Evolutionary conservation across 352 stramenopile species (phyloP).

Genomic region (Phytophthora aleatoria): DNA sequence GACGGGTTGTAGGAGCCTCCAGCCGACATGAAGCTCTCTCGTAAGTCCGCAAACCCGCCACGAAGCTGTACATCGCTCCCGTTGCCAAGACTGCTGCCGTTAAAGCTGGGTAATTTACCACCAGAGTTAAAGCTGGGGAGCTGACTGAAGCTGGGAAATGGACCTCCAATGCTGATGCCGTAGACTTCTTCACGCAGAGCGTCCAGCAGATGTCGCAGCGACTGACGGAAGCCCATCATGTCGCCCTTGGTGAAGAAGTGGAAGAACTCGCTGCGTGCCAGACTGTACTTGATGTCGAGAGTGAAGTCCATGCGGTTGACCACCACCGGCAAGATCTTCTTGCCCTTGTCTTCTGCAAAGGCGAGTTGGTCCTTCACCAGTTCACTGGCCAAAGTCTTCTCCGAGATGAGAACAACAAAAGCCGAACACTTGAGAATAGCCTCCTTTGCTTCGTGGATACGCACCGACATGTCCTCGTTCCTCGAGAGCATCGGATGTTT

Average conservation of each 20-base stretch:
- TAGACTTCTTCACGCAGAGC: conserved; percentile 72
- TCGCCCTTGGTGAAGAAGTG: conserved; percentile 83
- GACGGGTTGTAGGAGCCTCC: conserved; percentile 23
- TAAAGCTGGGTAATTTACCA: conserved; percentile 13
- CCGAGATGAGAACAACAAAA: conserved; percentile 75
- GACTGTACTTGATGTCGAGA: conserved; percentile 82
- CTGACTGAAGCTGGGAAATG: conserved; percentile 11
- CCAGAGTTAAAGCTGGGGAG: conserved; percentile 13
- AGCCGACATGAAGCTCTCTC: conserved; percentile 44
- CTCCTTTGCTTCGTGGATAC: conserved; percentile 83
- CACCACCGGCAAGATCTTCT: conserved; percentile 78
- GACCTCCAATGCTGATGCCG: conserved; percentile 50
- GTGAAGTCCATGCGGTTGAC: conserved; percentile 69
- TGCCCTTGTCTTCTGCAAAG: conserved; percentile 86
- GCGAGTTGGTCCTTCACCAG: conserved; percentile 80
- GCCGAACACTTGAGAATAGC: conserved; percentile 83
- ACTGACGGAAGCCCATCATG: conserved; percentile 78
- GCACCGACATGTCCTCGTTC: conserved; percentile 64
- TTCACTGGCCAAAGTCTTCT: conserved; percentile 75
- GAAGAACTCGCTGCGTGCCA: conserved; percentile 78
- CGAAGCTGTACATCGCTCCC: conserved; percentile 27
- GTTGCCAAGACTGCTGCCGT: conserved; percentile 17
- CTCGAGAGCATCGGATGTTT: conserved; percentile 14
- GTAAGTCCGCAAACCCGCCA: conserved; percentile 41
- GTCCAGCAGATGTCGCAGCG: conserved; percentile 57